Percentiles rank a stretch among this genome's conserved stretches.
Conservation (phyloP, 331 rosid species). For the Rosa hybrid region DNA sequence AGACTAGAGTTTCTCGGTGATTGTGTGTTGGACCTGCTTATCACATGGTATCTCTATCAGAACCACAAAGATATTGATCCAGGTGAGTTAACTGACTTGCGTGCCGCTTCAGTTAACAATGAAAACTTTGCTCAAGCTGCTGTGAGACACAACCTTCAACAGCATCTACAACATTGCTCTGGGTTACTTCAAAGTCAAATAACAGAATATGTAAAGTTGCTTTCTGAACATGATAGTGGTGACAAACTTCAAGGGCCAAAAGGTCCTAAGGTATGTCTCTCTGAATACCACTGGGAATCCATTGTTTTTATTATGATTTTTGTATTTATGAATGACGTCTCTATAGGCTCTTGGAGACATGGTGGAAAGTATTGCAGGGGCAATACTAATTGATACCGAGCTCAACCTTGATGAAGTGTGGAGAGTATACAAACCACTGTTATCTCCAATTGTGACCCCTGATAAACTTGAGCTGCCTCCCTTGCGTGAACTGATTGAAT, state of each 20-base stretch:
- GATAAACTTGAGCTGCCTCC: constrained; percentile 90
- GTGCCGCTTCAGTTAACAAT: constrained; percentile 89
- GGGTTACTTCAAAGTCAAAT: constrained; percentile 63
- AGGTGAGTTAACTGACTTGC: constrained; percentile 92
- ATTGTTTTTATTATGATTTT: constrained; percentile 16
- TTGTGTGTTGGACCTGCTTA: constrained; percentile 85
- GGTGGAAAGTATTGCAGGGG: constrained; percentile 94
- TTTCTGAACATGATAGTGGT: constrained; percentile 43
- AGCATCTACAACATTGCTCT: constrained; percentile 74
- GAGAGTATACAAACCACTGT: constrained; percentile 70
- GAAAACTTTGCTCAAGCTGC: constrained; percentile 87
- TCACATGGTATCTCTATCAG: constrained; percentile 79
- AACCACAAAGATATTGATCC: constrained; percentile 66
- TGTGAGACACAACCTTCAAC: constrained; percentile 66
- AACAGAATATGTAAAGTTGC: constrained; percentile 56
- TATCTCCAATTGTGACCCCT: constrained; percentile 94
- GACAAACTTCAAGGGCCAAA: constrained; percentile 42
- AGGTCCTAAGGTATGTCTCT: constrained; percentile 72
- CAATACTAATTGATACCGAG: constrained; percentile 76
- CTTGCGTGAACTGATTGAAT: constrained; percentile 59
- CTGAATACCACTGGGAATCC: background rate
- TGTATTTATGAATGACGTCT: constrained; percentile 16
- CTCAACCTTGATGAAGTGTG: constrained; percentile 80
- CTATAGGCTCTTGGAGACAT: constrained; percentile 89
- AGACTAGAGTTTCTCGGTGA: constrained; percentile 97